phyloP scores from a whole-genome alignment of 345 rosid species.

The Bruguiera parviflora region DNA sequence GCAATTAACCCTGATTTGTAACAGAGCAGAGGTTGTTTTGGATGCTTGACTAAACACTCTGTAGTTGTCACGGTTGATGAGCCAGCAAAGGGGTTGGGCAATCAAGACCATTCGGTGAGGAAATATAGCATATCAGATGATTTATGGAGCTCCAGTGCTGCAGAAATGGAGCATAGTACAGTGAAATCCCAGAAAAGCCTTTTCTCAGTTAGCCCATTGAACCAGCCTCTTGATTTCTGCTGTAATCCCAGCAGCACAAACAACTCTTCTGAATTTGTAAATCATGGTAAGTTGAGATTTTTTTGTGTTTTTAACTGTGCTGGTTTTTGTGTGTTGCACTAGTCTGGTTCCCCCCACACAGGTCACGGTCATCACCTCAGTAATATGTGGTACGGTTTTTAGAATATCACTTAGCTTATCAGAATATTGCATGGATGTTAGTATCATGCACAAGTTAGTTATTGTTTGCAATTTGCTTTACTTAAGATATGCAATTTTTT shows the following conservation, averaged over 20 bases:
- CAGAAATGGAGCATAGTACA: constrained; percentile 56
- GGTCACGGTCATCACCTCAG: background rate
- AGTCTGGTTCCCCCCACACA: background rate
- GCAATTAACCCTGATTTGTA: constrained; percentile 48
- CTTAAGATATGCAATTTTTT: background rate
- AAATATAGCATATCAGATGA: constrained; percentile 44
- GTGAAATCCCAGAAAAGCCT: constrained; percentile 57
- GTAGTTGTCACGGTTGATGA: constrained; percentile 42
- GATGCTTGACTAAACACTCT: constrained; percentile 57
- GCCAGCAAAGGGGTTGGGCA: constrained; percentile 50
- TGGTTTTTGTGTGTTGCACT: background rate
- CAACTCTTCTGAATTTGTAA: constrained; percentile 62
- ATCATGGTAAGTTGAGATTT: constrained; percentile 51
- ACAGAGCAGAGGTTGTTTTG: constrained; percentile 97
- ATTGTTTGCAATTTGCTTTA: background rate
- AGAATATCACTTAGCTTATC: background rate
- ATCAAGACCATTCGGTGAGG: constrained; percentile 43
- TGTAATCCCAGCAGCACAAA: constrained; percentile 42
- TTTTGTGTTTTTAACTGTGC: background rate
- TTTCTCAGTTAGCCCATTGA: constrained; percentile 52
- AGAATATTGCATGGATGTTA: background rate
- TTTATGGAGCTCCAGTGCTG: constrained; percentile 59
- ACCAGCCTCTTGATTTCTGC: constrained; percentile 42
- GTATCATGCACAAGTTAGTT: background rate
- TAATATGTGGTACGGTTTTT: background rate